A percentile compares a stretch with the other conserved stretches of the same genome.
Evolutionary conservation across 345 rosid genomes (phyloP).

Genomic region (Raphanus sativus): DNA sequence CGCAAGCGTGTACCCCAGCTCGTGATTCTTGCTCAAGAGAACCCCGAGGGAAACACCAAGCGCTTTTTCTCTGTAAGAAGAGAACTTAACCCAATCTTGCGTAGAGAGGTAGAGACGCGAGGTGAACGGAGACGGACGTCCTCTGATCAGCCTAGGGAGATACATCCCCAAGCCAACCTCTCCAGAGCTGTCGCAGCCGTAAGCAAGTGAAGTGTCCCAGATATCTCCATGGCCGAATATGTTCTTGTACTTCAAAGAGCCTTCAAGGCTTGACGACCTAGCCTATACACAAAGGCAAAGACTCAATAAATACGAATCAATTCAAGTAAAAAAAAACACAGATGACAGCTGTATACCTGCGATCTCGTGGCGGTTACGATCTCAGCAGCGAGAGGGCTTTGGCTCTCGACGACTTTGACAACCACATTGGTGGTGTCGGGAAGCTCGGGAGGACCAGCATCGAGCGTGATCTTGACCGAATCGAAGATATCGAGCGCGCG

Average conservation of each 20-base stretch:
- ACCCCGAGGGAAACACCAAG: conserved; percentile 81
- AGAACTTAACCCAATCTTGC: conserved; percentile 82
- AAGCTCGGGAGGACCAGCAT: conserved; percentile 86
- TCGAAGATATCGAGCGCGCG: conserved; percentile 74
- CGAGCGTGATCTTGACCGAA: conserved; percentile 73
- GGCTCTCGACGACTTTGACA: conserved; percentile 66
- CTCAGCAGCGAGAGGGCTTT: conserved; percentile 57
- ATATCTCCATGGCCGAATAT: conserved; percentile 85
- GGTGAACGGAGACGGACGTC: conserved; percentile 59
- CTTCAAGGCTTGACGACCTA: conserved; percentile 84
- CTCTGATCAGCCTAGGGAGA: conserved; percentile 73
- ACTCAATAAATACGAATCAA: not conserved
- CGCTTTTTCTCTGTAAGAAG: conserved; percentile 78
- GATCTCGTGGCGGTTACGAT: conserved; percentile 68
- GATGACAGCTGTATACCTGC: conserved; percentile 49
- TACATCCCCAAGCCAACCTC: conserved; percentile 81
- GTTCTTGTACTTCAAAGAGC: conserved; percentile 74
- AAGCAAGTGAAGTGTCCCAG: conserved; percentile 84
- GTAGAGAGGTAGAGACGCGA: conserved; percentile 67
- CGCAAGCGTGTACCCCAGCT: conserved; percentile 63
- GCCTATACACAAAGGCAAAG: conserved; percentile 47
- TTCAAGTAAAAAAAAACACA: not conserved
- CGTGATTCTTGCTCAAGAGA: conserved; percentile 63
- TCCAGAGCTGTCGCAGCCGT: conserved; percentile 68
- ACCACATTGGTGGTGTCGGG: conserved; percentile 85